Percentiles rank a stretch among this genome's conserved stretches.
phyloP scores from a whole-genome alignment of 2,329 filamentous ascomycete species.

The Magnaporthiopsis poae region DNA sequence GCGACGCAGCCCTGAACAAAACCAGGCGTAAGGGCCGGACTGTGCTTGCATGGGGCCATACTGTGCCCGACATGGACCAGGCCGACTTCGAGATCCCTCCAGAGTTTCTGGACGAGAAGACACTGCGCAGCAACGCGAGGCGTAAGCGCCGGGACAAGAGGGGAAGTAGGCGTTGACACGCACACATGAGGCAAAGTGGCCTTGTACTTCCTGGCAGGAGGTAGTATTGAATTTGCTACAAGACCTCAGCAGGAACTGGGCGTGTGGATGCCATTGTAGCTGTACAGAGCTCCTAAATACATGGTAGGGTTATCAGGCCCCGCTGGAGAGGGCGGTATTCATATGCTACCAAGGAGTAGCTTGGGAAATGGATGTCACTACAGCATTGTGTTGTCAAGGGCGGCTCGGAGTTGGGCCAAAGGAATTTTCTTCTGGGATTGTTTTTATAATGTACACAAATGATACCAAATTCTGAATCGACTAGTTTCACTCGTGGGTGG shows the following conservation, averaged over 20 bases:
- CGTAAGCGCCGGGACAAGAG: slow-evolving; percentile 52
- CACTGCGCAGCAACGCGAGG: slow-evolving; percentile 48
- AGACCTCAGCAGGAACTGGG: not conserved
- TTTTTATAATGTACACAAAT: not conserved
- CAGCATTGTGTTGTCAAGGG: not conserved
- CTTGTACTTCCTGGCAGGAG: not conserved
- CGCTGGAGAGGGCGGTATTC: not conserved
- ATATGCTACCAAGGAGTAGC: not conserved
- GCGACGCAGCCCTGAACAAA: slow-evolving; percentile 68
- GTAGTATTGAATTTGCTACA: not conserved
- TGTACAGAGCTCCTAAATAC: not conserved
- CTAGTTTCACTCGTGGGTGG: not conserved
- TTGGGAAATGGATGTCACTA: not conserved
- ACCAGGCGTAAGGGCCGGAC: slow-evolving; percentile 60
- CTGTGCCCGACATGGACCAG: slow-evolving; percentile 63
- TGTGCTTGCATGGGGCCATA: slow-evolving; percentile 69
- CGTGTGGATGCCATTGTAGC: not conserved
- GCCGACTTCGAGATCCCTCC: slow-evolving; percentile 66
- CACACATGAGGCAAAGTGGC: not conserved
- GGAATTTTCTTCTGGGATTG: not conserved
- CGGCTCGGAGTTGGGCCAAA: not conserved
- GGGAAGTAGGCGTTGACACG: slow-evolving; percentile 18
- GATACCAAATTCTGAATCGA: not conserved
- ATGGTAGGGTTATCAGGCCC: not conserved
- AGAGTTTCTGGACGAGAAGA: slow-evolving; percentile 49